phyloP scores from a whole-genome alignment of 805 yeast genomes.

The Saccharomycopsis sp. region DNA sequence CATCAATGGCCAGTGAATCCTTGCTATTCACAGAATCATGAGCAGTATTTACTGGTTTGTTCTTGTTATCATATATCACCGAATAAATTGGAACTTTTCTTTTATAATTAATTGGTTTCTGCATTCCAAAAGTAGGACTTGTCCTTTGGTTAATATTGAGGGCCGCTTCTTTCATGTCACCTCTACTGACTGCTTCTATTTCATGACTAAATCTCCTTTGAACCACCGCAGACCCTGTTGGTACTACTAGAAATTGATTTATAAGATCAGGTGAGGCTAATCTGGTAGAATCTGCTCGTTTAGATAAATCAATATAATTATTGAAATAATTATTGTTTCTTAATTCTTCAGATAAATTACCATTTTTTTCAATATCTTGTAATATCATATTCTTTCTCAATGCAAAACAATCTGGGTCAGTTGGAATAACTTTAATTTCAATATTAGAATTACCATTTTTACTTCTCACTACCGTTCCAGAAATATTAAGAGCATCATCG shows the following conservation, averaged over 20 bases:
- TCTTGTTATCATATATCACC: neutral
- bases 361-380: constrained; percentile 13
- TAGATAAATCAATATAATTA: constrained; percentile 17
- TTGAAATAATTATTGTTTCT: constrained; percentile 18
- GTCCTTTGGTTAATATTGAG: neutral
- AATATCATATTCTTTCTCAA: constrained; percentile 17
- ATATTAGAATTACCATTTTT: constrained; percentile 6
- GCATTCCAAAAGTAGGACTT: no score
- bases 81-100: constrained; percentile 5
- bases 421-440: constrained; percentile 14
- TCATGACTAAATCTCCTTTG: constrained; percentile 11
- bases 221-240: constrained; percentile 1
- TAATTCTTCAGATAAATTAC: constrained; percentile 12
- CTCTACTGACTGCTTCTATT: constrained; percentile 9
- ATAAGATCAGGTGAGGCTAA: constrained; percentile 8
- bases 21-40: neutral
- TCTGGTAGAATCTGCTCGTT: constrained; percentile 7
- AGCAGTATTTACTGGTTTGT: neutral
- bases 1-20: constrained; percentile 11
- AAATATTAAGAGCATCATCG: neutral
- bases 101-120: no score
- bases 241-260: constrained; percentile 2
- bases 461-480: neutral
- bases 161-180: constrained; percentile 12
- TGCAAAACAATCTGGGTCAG: constrained; percentile 1